These are phyloP conservation scores for Pseudopyrenochaeta lycopersici DNA, from an alignment of 2,329 filamentous ascomycete genomes.

Conservation along the genomic window DNA sequence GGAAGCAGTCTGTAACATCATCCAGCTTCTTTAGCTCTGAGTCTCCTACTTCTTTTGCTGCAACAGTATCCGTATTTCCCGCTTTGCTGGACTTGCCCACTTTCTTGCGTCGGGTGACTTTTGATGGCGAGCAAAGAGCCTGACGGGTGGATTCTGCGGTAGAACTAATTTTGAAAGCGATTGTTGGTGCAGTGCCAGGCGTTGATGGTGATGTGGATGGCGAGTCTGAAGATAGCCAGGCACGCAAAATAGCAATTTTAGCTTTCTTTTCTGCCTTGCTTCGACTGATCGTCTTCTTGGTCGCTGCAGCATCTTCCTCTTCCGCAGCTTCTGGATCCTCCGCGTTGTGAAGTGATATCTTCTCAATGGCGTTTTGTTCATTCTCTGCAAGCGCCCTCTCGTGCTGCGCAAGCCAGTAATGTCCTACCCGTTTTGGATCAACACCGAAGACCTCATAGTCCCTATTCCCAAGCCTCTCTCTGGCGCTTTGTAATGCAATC, in stretches of 20 bases:
- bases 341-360: not conserved
- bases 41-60: not conserved
- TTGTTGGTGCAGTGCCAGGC: conserved; percentile 12
- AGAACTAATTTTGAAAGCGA: conserved; percentile 23
- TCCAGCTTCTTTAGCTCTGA: conserved; percentile 68
- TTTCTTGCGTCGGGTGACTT: conserved; percentile 7
- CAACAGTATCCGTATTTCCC: conserved; percentile 14
- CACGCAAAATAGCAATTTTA: conserved; percentile 69
- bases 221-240: conserved; percentile 36
- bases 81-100: conserved; percentile 13
- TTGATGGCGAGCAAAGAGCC: conserved; percentile 17
- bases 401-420: conserved; percentile 45
- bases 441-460: conserved; percentile 36
- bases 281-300: conserved; percentile 49
- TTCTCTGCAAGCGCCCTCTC: conserved; percentile 7
- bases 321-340: conserved; percentile 9
- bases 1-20: conserved; percentile 80
- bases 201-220: conserved; percentile 13
- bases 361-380: not conserved
- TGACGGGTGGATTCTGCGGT: conserved; percentile 9
- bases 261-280: conserved; percentile 61
- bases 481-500: not conserved
- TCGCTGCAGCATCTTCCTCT: conserved; percentile 18
- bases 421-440: conserved; percentile 48
- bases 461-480: not conserved